phyloP scores from a whole-genome alignment of 345 rosid genomes.

The Nasturtium officinale region DNA sequence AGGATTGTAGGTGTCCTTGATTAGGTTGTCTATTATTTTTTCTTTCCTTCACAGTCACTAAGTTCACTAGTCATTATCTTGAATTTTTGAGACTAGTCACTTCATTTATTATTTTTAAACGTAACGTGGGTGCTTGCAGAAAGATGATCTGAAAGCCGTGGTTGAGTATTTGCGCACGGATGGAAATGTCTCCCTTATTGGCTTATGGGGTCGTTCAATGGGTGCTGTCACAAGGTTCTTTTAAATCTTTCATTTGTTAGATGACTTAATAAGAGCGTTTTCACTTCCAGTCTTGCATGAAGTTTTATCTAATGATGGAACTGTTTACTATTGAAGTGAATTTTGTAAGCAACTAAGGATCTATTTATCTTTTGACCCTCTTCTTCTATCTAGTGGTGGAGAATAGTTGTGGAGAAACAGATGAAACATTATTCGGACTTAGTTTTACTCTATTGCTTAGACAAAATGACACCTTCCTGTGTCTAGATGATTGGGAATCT shows the following conservation, averaged over 20 bases:
- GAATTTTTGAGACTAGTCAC: neutral
- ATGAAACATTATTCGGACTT: neutral
- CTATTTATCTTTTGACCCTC: neutral
- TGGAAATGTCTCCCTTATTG: conserved; percentile 91
- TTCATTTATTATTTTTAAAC: neutral
- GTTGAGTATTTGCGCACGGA: conserved; percentile 84
- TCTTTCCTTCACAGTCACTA: neutral
- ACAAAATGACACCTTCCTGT: neutral
- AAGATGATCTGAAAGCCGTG: conserved; percentile 82
- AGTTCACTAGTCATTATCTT: conserved; percentile 6
- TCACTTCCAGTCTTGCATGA: conserved; percentile 22
- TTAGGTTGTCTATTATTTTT: neutral
- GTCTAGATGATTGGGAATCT: conserved; percentile 14
- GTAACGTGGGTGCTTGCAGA: conserved; percentile 50
- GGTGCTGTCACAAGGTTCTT: conserved; percentile 88
- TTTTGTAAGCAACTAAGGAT: conserved; percentile 3
- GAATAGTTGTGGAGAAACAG: neutral
- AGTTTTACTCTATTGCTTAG: neutral
- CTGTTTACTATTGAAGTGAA: neutral
- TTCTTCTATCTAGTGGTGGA: neutral
- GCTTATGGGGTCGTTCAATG: conserved; percentile 98
- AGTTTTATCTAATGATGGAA: conserved; percentile 7
- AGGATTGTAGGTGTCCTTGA: neutral
- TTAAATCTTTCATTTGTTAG: conserved; percentile 21
- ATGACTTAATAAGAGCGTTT: conserved; percentile 40